These are phyloP conservation scores for Stropharia rugosoannulata DNA, from an alignment of 768 basidiomycete species.

Conservation along the genomic window DNA sequence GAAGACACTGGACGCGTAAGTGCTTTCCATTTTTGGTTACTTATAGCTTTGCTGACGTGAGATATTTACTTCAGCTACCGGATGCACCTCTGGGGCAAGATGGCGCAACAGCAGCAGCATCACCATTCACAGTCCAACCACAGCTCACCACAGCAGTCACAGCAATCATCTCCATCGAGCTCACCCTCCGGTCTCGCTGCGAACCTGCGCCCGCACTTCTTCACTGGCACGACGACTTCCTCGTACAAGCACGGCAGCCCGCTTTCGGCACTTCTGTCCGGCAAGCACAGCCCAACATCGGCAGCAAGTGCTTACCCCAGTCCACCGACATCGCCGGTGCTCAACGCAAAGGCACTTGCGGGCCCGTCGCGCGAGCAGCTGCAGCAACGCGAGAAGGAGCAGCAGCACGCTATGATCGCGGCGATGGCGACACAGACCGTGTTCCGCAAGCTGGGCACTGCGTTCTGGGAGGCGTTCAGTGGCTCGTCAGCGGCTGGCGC, in stretches of 20 bases:
- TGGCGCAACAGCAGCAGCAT: slow-evolving; percentile 65
- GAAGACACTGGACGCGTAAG: slow-evolving; percentile 81
- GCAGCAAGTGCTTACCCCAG: slow-evolving; percentile 33
- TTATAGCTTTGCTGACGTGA: slow-evolving; percentile 5
- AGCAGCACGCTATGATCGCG: slow-evolving; percentile 55
- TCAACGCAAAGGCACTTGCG: slow-evolving; percentile 26
- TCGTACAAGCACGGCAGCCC: slow-evolving; percentile 17
- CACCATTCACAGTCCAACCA: slow-evolving; percentile 36
- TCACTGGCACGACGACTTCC: slow-evolving; percentile 11
- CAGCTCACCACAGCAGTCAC: slow-evolving; percentile 17
- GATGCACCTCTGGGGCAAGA: slow-evolving; percentile 91
- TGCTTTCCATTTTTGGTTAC: slow-evolving; percentile 17
- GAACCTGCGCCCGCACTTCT: slow-evolving; percentile 39
- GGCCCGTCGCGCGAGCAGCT: slow-evolving; percentile 10
- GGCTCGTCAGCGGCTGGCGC: slow-evolving; percentile 32
- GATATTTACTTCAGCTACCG: slow-evolving; percentile 48
- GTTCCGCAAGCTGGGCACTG: slow-evolving; percentile 62
- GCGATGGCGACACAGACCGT: slow-evolving; percentile 81
- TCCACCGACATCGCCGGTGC: slow-evolving; percentile 43
- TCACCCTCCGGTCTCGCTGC: slow-evolving; percentile 35
- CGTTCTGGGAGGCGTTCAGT: slow-evolving; percentile 92
- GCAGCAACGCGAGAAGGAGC: slow-evolving; percentile 27
- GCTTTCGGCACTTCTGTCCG: slow-evolving; percentile 38
- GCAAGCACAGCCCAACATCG: slow-evolving; percentile 37
- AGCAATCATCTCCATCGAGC: slow-evolving; percentile 12